These are phyloP conservation scores for Coniella vitis DNA, from an alignment of 2,329 filamentous ascomycete genomes.

Conservation along the genomic window DNA sequence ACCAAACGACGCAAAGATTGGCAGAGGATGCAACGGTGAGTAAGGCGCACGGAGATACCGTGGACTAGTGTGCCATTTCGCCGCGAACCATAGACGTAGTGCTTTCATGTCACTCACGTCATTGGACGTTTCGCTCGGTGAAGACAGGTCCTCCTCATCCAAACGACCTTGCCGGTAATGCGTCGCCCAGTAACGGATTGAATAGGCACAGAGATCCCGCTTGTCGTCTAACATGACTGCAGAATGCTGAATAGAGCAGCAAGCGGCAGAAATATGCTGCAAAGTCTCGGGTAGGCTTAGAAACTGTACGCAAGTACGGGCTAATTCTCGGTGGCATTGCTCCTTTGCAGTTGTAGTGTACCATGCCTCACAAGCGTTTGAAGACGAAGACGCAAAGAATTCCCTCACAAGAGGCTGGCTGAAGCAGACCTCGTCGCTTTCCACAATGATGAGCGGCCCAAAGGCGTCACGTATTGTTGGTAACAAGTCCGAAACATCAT, in stretches of 20 bases:
- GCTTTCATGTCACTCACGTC: background rate
- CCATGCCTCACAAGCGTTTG: background rate
- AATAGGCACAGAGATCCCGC: background rate
- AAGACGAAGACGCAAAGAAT: background rate
- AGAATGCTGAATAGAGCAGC: background rate
- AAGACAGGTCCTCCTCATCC: background rate
- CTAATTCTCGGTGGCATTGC: background rate
- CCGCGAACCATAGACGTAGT: background rate
- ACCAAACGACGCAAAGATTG: background rate
- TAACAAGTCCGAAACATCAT: background rate
- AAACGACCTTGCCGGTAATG: background rate
- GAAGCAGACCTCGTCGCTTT: background rate
- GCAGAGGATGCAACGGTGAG: background rate
- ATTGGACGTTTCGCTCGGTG: background rate
- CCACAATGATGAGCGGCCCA: background rate
- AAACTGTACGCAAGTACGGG: background rate
- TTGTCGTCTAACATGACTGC: background rate
- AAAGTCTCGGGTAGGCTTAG: background rate
- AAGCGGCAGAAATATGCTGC: background rate
- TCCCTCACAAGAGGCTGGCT: background rate
- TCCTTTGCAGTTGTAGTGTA: background rate
- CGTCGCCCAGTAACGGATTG: background rate
- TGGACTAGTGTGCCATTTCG: background rate
- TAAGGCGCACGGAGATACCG: background rate
- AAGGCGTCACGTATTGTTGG: background rate